Percentiles rank a stretch among this genome's conserved stretches.
phyloP scores from a whole-genome alignment of 441 rosid genomes.

The Macaranga tanarius region DNA sequence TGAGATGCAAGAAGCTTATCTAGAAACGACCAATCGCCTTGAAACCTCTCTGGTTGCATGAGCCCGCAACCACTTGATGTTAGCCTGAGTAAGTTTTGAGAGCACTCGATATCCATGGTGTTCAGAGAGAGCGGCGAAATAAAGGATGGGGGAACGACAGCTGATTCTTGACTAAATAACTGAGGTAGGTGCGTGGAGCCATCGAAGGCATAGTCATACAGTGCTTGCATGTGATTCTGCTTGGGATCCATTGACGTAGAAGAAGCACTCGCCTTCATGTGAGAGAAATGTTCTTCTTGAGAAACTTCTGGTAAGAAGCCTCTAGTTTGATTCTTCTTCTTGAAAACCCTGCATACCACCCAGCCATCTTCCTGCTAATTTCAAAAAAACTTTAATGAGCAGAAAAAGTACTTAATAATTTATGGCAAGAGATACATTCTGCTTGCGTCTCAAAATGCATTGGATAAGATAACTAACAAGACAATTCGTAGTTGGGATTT shows the following conservation, averaged over 20 bases:
- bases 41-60: conserved; percentile 33
- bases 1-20: conserved; percentile 68
- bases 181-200: conserved; percentile 63
- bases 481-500: not conserved
- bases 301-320: conserved; percentile 37
- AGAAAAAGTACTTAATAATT: not conserved
- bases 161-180: conserved; percentile 56
- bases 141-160: conserved; percentile 24
- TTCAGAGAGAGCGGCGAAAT: conserved; percentile 35
- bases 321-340: conserved; percentile 78
- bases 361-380: conserved; percentile 73
- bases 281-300: conserved; percentile 28
- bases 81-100: conserved; percentile 52
- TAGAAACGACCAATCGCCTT: conserved; percentile 64
- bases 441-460: no score
- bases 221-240: conserved; percentile 33
- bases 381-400: not conserved
- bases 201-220: conserved; percentile 27
- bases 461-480: no score
- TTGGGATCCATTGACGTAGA: conserved; percentile 31
- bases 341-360: conserved; percentile 90
- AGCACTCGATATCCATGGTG: conserved; percentile 41
- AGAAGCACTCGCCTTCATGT: conserved; percentile 23
- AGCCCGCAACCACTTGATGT: conserved; percentile 29
- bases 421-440: no score